Evolutionary conservation across 441 rosid genomes (phyloP), one percentile per base, ranked within the genome.

Genomic region (Euphorbia neoarborescens): DNA sequence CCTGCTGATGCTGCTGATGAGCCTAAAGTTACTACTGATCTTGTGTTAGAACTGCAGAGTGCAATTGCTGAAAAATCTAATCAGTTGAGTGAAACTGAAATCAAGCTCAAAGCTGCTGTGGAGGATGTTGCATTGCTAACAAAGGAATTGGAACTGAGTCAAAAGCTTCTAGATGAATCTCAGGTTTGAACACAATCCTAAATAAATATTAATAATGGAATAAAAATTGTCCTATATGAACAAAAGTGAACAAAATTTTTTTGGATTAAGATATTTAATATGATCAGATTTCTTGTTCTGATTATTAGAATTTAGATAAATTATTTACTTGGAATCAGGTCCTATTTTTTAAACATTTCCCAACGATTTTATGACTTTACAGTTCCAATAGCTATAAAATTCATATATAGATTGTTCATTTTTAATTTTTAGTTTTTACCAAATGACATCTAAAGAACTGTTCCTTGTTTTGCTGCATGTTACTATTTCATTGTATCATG

Each of bases 151-250:
- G 98, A 95, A 76, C 79, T 67, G 62, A 88, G 82, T 79, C 87
- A 67, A 83, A 90, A 90, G 83, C 97, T 92, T 66, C 97, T 88
- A 15, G 88, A 92, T 79, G 99, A 95, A 88, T 95, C 96, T 75
- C 97, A 92, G 98, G 99, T 95, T 80, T 64, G 61, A 34, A 15
- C 17, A 27, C 67, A 53, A 68, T 61, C 69, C 15, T 22, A 22
- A 53, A 53, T 7, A 6, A 53, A 53, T 13, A 22, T 53, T 53
- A 7, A 20, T 53, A 22, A 53, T 53, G 25, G 14, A 7, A 53
- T 22, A n/a, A 20, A 53, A n/a, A 28, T 53, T 53, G 7, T 1
- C 58, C 28, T 53, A 7, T 7, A 53, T 53, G 14, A 53, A 53
- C 25, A 22, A 53, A 20, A 22, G 8, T 6, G 14, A 53, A 53